These are phyloP conservation scores for Fraxinus xanthoxyloides DNA, from an alignment of 305 asterid genomes.

Conservation along the genomic window DNA sequence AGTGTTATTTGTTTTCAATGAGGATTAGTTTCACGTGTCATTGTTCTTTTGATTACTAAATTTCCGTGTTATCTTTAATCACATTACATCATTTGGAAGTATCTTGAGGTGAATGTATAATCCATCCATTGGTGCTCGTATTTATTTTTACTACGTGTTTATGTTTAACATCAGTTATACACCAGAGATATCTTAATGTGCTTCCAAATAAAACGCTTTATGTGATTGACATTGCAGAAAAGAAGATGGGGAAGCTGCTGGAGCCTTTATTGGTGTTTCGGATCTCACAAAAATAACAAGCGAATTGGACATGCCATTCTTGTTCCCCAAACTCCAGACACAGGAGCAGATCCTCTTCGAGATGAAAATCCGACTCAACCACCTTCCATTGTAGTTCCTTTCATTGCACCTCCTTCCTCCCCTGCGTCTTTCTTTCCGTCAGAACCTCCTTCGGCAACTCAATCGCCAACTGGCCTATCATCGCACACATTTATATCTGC, in stretches of 20 bases:
- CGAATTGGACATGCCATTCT: slow-evolving; percentile 75
- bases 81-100: not conserved
- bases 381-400: slow-evolving; percentile 62
- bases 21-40: not conserved
- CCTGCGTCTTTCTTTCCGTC: slow-evolving; percentile 88
- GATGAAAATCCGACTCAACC: slow-evolving; percentile 46
- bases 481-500: slow-evolving; percentile 57
- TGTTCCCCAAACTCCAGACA: slow-evolving; percentile 51
- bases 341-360: slow-evolving; percentile 39
- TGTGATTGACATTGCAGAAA: slow-evolving; percentile 47
- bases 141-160: not conserved
- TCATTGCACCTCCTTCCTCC: slow-evolving; percentile 90
- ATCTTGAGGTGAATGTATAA: not conserved
- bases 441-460: slow-evolving; percentile 75
- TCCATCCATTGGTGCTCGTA: not conserved
- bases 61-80: not conserved
- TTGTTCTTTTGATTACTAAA: not conserved
- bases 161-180: not conserved
- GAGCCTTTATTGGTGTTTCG: slow-evolving; percentile 82
- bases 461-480: slow-evolving; percentile 63
- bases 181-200: not conserved
- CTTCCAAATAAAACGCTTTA: not conserved
- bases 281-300: slow-evolving; percentile 54
- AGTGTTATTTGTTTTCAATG: not conserved
- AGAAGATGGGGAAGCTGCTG: slow-evolving; percentile 79